Evolutionary conservation across 2,329 filamentous ascomycete species (phyloP), one percentile per base, ranked within the genome.

Genomic region (Alternaria metachromatica): DNA sequence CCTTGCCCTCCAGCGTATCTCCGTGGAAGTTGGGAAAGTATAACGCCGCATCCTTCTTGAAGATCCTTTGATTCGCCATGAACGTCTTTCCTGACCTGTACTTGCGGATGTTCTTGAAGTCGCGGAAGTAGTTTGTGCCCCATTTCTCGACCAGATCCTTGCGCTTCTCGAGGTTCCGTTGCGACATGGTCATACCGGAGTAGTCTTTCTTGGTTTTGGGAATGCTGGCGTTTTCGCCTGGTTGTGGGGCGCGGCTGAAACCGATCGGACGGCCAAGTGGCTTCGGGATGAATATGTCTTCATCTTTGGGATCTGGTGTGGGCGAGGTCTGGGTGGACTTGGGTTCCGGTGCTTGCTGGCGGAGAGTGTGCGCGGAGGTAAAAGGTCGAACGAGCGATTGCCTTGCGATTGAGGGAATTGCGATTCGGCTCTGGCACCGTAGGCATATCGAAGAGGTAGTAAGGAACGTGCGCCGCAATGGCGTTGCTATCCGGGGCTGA

Each of bases 21-120:
- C 96, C 96, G 78, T 87, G 88, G 62, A 99, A 85, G 82, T 99
- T 99, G 49, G 96, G 96, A 82, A 99, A 97, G 84, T 92, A 98
- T 67, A 97, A 87, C 6, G 95, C 91, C 55, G 89, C 87, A 43
- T 96, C 92, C 68, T 87, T 87, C 75, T 90, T 91, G 86, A 98
- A 98, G 53, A 95, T 86, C n/a, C 91, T 86, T 5, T 92, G 88
- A 41, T 95, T 95, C 20, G 93, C 90, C 55, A 95, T 84, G 82
- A 97, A 99, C 23, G 93, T 93, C 82, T 99, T 99, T 75, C 96
- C 96, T 73, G 94, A 89, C 82, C 86, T 82, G 69, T 96, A 90
- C 69, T 81, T 80, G 23, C 90, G 85, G 80, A 97, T 87, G 81
- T 96, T 96, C 63, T 88, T 88, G 92, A 94, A 97, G 85, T 99